Base-by-base conservation (phyloP, 306 rosid genomes). In the Sicyos baderoa region DNA sequence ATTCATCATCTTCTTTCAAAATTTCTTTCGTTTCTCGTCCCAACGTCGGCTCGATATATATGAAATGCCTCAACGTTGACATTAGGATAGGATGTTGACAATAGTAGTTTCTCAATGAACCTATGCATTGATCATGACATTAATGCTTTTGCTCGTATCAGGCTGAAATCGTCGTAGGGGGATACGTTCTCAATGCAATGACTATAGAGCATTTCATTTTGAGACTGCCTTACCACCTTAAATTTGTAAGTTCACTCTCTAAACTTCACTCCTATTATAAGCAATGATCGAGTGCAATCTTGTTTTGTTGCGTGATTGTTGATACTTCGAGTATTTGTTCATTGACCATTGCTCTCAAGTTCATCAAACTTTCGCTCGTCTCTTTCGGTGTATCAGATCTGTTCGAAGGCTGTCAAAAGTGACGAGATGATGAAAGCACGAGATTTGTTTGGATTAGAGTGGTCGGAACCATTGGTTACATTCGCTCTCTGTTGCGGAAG, bases 401-500 rank as follows among this genome's bases (percentile, higher is more conserved):
- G 95, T 76, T 87, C 90, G 5, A 91, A 83, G 80, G 86, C 87
- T 55, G 86, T 82, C 2, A 89, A 87, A 72, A 81, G 84, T 18
- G 87, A 89, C 4, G 97, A 91, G 50, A 45, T 45, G 83, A 83
- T 81, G 73, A 87, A 83, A 81, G 86, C 91, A 32, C 83, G 82
- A 21, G 87, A 86, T 58, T 51, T 76, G 79, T 88, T 87, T 45
- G 96, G 95, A 49, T 73, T 88, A 58, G 95, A 91, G 68, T 87
- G 94, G 97, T 85, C 95, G 13, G 97, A 88, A 75, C 91, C 96
- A 17, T 78, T 91, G 71, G 97, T 89, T 70, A 91, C 97, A 74
- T 91, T 91, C 71, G 95, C 97, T 52, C 97, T 91, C 73, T 87
- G 96, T 32, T 91, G 97, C 49, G 97, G 95, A 82, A 91, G 97